Evolutionary conservation across 1,139 yeast species (phyloP).

Genomic region (Sugiyamaella pinicola): DNA sequence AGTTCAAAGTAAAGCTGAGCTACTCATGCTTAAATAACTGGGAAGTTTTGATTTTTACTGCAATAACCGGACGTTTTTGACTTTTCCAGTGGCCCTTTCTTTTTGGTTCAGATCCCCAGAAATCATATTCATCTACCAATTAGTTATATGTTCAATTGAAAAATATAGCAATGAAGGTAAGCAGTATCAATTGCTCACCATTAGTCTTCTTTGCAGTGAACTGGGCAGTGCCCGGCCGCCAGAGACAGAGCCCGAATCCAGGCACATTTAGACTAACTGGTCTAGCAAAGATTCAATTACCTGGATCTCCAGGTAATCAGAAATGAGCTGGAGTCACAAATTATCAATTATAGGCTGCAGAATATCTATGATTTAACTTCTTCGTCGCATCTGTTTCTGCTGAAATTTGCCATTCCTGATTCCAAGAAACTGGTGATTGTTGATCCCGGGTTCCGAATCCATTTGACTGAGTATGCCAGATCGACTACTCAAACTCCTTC

Average conservation of each 20-base stretch:
- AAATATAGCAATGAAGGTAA: too few relatives aligned
- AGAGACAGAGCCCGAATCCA: not conserved
- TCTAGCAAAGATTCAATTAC: conserved; percentile 80
- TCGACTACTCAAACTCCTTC: conserved; percentile 82
- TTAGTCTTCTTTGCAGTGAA: too few relatives aligned
- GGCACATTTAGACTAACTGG: conserved; percentile 1
- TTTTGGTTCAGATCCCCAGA: too few relatives aligned
- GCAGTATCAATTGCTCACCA: too few relatives aligned
- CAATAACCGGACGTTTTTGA: not conserved
- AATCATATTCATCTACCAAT: too few relatives aligned
- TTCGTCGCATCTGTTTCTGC: conserved; percentile 70
- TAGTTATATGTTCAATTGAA: too few relatives aligned
- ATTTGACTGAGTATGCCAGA: conserved; percentile 77
- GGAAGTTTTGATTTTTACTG: not conserved
- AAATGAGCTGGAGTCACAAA: conserved; percentile 58
- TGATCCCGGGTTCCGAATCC: conserved; percentile 85
- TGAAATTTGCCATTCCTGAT: conserved; percentile 84
- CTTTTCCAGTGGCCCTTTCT: too few relatives aligned
- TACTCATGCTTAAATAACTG: not conserved
- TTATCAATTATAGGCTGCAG: conserved; percentile 71
- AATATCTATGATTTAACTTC: conserved; percentile 82
- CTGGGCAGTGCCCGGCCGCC: not conserved
- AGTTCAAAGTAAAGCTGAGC: not conserved
- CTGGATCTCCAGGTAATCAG: conserved; percentile 75
- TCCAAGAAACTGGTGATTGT: conserved; percentile 73